phyloP scores from a whole-genome alignment of 257 asterid species.

The Solanum paucissectum region DNA sequence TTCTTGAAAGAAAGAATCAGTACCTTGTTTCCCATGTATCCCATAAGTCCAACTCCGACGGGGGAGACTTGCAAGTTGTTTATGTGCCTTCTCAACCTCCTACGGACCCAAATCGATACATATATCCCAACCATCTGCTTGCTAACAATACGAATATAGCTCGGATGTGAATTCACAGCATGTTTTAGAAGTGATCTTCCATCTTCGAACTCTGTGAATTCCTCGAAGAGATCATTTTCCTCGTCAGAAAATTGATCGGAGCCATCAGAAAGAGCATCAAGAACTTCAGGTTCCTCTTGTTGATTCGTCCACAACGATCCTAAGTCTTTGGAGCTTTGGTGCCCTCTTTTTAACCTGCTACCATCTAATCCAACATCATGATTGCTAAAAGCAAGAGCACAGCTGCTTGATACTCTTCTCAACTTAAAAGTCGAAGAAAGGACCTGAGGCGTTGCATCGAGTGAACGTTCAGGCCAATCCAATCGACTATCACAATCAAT shows the following conservation, averaged over 20 bases:
- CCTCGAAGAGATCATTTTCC: slow-evolving; percentile 32
- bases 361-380: slow-evolving; percentile 7
- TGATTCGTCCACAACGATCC: slow-evolving; percentile 30
- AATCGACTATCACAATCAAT: slow-evolving; percentile 18
- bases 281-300: slow-evolving; percentile 32
- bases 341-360: slow-evolving; percentile 42
- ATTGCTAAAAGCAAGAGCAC: slow-evolving; percentile 17
- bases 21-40: slow-evolving; percentile 97
- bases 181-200: slow-evolving; percentile 46
- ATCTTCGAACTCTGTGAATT: slow-evolving; percentile 51
- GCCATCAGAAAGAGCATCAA: slow-evolving; percentile 37
- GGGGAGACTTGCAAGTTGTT: slow-evolving; percentile 46
- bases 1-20: slow-evolving; percentile 1
- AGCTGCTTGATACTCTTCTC: slow-evolving; percentile 58
- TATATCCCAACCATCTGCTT: slow-evolving; percentile 23
- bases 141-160: slow-evolving; percentile 21
- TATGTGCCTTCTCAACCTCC: slow-evolving; percentile 17
- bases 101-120: slow-evolving; percentile 14
- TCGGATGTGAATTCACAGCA: slow-evolving; percentile 40
- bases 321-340: slow-evolving; percentile 51
- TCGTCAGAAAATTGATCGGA: slow-evolving; percentile 24
- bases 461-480: slow-evolving; percentile 48
- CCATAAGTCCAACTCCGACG: slow-evolving; percentile 97
- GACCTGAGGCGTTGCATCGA: slow-evolving; percentile 51
- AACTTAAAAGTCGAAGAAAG: slow-evolving; percentile 38